Conservation (phyloP, 306 rosid genomes). For the Prunus armeniaca region DNA sequence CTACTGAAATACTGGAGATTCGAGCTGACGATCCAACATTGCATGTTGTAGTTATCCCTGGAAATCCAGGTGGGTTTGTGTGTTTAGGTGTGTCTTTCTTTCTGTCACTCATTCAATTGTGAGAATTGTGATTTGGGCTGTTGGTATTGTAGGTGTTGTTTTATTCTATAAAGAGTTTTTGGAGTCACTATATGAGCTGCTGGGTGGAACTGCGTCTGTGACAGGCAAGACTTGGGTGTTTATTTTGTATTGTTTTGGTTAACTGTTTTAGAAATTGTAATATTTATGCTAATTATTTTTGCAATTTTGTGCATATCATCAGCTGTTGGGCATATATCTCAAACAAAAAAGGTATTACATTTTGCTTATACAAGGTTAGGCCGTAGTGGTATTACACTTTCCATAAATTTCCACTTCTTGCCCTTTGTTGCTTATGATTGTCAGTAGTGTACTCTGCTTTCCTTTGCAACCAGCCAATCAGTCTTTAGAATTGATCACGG, state of each 20-base stretch:
- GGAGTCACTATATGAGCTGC: constrained; percentile 71
- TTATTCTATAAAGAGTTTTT: constrained; percentile 72
- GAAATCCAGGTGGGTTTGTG: constrained; percentile 73
- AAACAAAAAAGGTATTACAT: constrained; percentile 55
- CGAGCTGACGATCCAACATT: constrained; percentile 62
- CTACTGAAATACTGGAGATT: constrained; percentile 78
- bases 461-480: not conserved
- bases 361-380: constrained; percentile 10
- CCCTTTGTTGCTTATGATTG: not conserved
- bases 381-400: not conserved
- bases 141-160: constrained; percentile 49
- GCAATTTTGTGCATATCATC: constrained; percentile 27
- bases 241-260: not conserved
- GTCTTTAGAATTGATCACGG: not conserved
- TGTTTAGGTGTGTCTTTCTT: not conserved
- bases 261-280: constrained; percentile 1
- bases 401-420: not conserved
- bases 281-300: constrained; percentile 29
- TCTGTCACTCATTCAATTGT: constrained; percentile 16
- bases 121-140: not conserved
- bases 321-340: constrained; percentile 81
- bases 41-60: constrained; percentile 76
- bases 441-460: not conserved
- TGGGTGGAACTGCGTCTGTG: constrained; percentile 68
- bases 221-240: constrained; percentile 59